Conservation (phyloP, 352 stramenopile species). For the Thalassiosira livingstoniorum region DNA sequence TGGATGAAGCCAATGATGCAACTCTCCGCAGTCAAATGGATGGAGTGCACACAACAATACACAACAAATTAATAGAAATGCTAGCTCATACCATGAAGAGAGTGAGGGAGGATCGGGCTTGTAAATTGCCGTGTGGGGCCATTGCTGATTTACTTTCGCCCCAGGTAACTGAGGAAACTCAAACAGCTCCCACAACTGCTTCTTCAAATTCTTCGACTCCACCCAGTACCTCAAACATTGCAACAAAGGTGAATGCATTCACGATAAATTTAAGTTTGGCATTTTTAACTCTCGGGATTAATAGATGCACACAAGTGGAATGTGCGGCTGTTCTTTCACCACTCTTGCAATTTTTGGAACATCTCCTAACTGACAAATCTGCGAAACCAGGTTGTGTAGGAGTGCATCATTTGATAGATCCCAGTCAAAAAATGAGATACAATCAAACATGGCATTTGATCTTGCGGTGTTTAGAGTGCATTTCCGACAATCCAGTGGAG, state of each 20-base stretch:
- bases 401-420: conserved; percentile 36
- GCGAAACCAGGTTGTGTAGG: neutral
- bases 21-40: conserved; percentile 38
- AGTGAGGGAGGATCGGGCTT: conserved; percentile 66
- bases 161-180: neutral
- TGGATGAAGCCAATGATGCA: neutral
- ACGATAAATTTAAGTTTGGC: conserved; percentile 78
- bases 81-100: conserved; percentile 81
- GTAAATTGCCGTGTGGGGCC: conserved; percentile 64
- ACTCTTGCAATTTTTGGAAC: conserved; percentile 51
- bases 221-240: neutral
- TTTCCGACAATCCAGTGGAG: conserved; percentile 42
- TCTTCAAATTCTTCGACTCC: too few relatives aligned
- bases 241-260: conserved; percentile 66
- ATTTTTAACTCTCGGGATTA: conserved; percentile 80
- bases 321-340: conserved; percentile 42
- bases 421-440: conserved; percentile 47
- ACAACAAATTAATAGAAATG: conserved; percentile 81
- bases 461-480: conserved; percentile 54
- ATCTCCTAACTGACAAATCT: conserved; percentile 8
- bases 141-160: conserved; percentile 70
- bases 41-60: conserved; percentile 56
- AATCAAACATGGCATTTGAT: conserved; percentile 60
- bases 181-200: neutral
- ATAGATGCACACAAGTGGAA: conserved; percentile 54